These are phyloP conservation scores for Fusarium tjaetaba DNA, from an alignment of 2,329 filamentous ascomycete genomes.

Conservation along the genomic window DNA sequence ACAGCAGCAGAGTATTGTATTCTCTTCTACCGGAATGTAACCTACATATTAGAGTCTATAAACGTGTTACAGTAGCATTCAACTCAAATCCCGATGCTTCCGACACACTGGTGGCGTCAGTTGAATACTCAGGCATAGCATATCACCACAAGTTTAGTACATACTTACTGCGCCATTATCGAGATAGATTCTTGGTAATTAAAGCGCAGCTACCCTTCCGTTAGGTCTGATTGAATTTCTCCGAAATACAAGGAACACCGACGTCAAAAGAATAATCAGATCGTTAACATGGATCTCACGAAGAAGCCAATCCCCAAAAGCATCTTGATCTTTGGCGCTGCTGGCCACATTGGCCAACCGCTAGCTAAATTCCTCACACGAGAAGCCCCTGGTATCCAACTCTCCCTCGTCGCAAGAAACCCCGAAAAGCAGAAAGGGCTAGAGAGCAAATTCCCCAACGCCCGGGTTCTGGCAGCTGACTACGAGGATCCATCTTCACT, in stretches of 20 bases:
- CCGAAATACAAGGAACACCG: no score
- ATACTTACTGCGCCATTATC: fast-evolving
- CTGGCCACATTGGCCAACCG: background rate
- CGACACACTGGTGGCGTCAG: fast-evolving
- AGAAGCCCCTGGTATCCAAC: background rate
- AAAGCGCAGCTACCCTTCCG: no score
- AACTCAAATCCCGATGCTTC: fast-evolving
- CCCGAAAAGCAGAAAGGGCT: fast-evolving
- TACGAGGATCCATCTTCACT: background rate
- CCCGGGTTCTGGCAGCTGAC: fast-evolving
- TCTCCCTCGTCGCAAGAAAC: fast-evolving
- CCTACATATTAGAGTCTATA: fast-evolving
- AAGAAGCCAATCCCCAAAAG: background rate
- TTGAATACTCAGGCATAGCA: fast-evolving
- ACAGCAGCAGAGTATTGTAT: fast-evolving
- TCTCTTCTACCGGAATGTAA: fast-evolving
- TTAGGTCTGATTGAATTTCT: no score
- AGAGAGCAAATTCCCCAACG: fast-evolving
- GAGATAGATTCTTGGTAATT: background rate
- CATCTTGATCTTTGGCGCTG: background rate
- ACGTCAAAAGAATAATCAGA: no score
- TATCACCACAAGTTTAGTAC: background rate
- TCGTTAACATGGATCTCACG: fast-evolving
- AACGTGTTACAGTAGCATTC: fast-evolving
- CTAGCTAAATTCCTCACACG: background rate